Conservation (phyloP, 306 rosid species). For the Ormosia emarginata region DNA sequence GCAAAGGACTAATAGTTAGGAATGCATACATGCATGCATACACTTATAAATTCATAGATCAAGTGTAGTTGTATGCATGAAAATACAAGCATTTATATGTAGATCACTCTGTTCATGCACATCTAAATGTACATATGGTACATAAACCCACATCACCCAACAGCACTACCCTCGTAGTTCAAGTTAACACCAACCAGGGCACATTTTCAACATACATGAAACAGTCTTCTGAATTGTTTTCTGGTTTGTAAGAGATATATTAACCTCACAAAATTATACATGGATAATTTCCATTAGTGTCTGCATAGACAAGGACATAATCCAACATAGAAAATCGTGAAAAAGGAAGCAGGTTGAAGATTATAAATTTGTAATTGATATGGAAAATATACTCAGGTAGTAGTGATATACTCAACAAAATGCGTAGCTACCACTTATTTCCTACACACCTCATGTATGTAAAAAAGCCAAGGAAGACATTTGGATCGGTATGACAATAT, state of each 20-base stretch:
- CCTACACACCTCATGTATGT: constrained; percentile 9
- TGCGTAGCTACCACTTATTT: neutral
- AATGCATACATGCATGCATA: neutral
- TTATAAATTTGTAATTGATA: neutral
- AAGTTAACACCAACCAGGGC: constrained; percentile 2
- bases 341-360: neutral
- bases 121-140: neutral
- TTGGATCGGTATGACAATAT: neutral
- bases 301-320: neutral
- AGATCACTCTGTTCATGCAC: constrained; percentile 4
- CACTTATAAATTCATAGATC: neutral
- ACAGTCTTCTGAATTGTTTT: neutral
- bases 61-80: neutral
- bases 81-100: neutral
- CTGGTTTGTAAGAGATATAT: neutral
- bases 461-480: constrained; percentile 7
- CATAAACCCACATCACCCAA: neutral
- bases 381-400: neutral
- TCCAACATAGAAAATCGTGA: constrained; percentile 12
- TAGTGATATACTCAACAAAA: neutral
- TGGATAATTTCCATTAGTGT: neutral
- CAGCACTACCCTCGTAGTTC: neutral
- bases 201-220: neutral
- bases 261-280: neutral
- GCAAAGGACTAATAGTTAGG: constrained; percentile 2